These are phyloP conservation scores for Starmerella asiatica DNA, from an alignment of 805 yeast genomes.

Conservation along the genomic window DNA sequence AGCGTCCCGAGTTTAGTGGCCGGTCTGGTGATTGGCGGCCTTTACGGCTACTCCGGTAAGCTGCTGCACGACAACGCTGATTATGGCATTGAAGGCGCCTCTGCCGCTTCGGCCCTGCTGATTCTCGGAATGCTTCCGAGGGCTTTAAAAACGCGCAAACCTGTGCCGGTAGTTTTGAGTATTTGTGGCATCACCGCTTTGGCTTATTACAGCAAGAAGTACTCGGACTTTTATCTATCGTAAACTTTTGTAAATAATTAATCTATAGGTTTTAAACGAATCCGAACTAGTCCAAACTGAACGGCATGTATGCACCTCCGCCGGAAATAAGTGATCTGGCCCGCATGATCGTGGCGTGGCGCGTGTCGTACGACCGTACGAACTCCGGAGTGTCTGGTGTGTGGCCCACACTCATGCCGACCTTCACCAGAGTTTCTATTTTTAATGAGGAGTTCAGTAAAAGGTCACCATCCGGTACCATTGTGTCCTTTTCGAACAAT, in stretches of 20 bases:
- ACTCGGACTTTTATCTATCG: conserved; percentile 47
- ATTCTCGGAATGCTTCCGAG: conserved; percentile 63
- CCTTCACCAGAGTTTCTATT: conserved; percentile 71
- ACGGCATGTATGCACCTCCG: conserved; percentile 24
- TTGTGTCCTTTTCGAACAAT: conserved; percentile 37
- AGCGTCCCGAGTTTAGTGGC: conserved; percentile 72
- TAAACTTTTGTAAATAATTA: background rate
- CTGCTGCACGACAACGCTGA: conserved; percentile 58
- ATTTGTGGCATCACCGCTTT: conserved; percentile 51
- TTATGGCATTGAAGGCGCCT: conserved; percentile 68
- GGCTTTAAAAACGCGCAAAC: conserved; percentile 49
- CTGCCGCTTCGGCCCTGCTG: conserved; percentile 55
- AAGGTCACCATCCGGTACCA: conserved; percentile 59
- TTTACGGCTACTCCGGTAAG: conserved; percentile 39
- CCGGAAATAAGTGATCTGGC: conserved; percentile 21
- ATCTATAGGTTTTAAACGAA: too few species aligned
- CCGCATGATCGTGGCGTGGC: conserved; percentile 17
- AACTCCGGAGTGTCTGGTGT: conserved; percentile 19
- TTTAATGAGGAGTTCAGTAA: conserved; percentile 44
- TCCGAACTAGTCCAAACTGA: conserved; percentile 18
- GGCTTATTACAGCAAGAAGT: conserved; percentile 60
- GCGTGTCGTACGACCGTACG: conserved; percentile 20
- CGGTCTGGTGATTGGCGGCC: conserved; percentile 37
- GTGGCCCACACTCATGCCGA: conserved; percentile 90
- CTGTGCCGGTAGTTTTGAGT: conserved; percentile 58